Evolutionary conservation across 306 rosid species (phyloP).

Genomic region (Morella rubra): DNA sequence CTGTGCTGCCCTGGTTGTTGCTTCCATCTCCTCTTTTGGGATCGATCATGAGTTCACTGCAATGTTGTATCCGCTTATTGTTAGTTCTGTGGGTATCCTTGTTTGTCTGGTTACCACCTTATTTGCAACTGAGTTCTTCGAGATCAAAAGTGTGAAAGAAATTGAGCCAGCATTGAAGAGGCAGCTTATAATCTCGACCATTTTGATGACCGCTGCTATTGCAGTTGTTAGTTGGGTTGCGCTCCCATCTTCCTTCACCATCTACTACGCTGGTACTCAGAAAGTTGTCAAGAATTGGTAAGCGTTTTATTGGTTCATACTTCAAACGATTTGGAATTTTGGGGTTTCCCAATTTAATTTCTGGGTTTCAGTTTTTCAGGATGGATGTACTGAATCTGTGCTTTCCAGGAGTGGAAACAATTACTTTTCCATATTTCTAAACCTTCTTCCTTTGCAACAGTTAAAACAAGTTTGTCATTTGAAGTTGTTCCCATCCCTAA

Average conservation of each 20-base stretch:
- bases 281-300: slow-evolving; percentile 80
- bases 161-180: slow-evolving; percentile 91
- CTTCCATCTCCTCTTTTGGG: slow-evolving; percentile 96
- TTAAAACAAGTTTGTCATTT: background rate
- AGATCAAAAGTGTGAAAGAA: slow-evolving; percentile 90
- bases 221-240: slow-evolving; percentile 75
- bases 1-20: slow-evolving; percentile 98
- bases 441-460: background rate
- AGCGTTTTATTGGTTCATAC: slow-evolving; percentile 13
- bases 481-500: background rate
- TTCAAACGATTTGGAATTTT: background rate
- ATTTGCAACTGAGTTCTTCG: slow-evolving; percentile 90
- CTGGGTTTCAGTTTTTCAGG: background rate
- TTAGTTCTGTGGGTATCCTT: slow-evolving; percentile 86
- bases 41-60: slow-evolving; percentile 79
- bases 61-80: slow-evolving; percentile 79
- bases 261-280: slow-evolving; percentile 79
- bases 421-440: background rate
- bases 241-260: slow-evolving; percentile 86
- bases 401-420: background rate
- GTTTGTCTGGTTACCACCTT: slow-evolving; percentile 89
- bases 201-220: slow-evolving; percentile 75
- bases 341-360: background rate
- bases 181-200: slow-evolving; percentile 83
- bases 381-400: no score